Evolutionary conservation across 257 asterid genomes (phyloP).

Genomic region (Scutellaria galericulata): DNA sequence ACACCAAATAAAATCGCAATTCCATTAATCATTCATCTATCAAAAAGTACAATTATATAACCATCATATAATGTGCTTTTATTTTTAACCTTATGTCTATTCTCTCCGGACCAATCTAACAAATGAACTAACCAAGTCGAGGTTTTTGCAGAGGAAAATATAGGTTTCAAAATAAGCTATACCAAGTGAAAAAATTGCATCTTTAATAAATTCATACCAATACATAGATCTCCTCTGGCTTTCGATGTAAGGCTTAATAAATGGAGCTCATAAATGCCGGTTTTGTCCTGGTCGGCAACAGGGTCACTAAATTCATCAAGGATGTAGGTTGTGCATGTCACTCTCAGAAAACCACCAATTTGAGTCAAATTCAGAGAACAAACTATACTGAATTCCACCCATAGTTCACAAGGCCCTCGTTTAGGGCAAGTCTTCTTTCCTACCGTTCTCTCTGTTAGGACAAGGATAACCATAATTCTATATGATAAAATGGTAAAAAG

Average conservation of each 20-base stretch:
- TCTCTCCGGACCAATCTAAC: slow-evolving; percentile 5
- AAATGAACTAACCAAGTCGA: background rate
- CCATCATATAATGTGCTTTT: background rate
- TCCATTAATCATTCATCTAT: background rate
- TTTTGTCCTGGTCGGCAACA: background rate
- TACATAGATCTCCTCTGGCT: background rate
- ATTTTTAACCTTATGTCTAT: background rate
- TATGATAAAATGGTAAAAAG: slow-evolving; percentile 28
- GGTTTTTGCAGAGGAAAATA: background rate
- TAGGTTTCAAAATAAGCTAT: background rate
- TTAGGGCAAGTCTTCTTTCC: background rate
- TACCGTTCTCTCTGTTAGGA: background rate
- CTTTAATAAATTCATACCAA: slow-evolving; percentile 1
- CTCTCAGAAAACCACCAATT: background rate
- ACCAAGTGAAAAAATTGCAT: background rate
- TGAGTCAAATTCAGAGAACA: background rate
- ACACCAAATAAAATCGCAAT: background rate
- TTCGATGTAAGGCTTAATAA: background rate
- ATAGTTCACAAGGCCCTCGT: background rate
- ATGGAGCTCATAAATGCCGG: background rate
- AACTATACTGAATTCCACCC: background rate
- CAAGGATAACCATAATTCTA: background rate
- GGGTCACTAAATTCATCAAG: background rate
- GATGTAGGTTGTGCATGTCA: background rate
- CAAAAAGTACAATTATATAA: too few species aligned